These are phyloP conservation scores for Suhomyces yuchorum DNA, from an alignment of 1,139 yeast species.

Conservation along the genomic window DNA sequence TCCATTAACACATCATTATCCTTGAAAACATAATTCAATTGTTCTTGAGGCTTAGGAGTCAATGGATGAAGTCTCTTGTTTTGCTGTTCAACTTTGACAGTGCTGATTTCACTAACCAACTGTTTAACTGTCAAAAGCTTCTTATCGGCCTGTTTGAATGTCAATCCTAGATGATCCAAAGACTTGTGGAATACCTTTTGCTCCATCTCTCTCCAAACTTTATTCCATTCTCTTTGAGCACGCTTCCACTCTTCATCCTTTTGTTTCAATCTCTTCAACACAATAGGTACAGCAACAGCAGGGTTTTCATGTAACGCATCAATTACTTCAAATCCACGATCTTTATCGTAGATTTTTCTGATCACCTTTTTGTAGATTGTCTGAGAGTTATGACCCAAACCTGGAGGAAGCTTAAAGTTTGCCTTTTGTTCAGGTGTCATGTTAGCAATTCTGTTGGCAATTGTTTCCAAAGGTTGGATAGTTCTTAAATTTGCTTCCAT, in stretches of 20 bases:
- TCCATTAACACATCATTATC: constrained; percentile 76
- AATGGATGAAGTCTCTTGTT: constrained; percentile 78
- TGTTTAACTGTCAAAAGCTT: constrained; percentile 88
- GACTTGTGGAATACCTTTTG: constrained; percentile 93
- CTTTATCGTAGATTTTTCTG: constrained; percentile 89
- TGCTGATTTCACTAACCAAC: constrained; percentile 85
- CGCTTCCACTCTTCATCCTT: constrained; percentile 99
- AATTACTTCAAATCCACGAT: constrained; percentile 92
- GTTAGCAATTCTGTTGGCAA: constrained; percentile 90
- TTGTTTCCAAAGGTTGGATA: constrained; percentile 91
- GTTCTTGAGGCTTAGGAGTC: constrained; percentile 83
- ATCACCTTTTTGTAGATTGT: constrained; percentile 93
- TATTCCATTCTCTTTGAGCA: constrained; percentile 98
- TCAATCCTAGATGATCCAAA: constrained; percentile 90
- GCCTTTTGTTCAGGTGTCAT: constrained; percentile 92
- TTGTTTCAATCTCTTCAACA: constrained; percentile 87
- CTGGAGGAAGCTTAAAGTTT: constrained; percentile 83
- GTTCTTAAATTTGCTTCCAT: constrained; percentile 95
- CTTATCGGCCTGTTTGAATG: constrained; percentile 95
- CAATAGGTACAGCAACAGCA: constrained; percentile 91
- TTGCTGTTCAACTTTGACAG: constrained; percentile 87
- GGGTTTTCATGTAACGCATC: constrained; percentile 96
- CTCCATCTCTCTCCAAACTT: constrained; percentile 98
- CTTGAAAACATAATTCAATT: constrained; percentile 65
- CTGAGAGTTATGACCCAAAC: constrained; percentile 85